Conservation (phyloP, 371 early-diverging fungal genomes). For the Apophysomyces variabilis region DNA sequence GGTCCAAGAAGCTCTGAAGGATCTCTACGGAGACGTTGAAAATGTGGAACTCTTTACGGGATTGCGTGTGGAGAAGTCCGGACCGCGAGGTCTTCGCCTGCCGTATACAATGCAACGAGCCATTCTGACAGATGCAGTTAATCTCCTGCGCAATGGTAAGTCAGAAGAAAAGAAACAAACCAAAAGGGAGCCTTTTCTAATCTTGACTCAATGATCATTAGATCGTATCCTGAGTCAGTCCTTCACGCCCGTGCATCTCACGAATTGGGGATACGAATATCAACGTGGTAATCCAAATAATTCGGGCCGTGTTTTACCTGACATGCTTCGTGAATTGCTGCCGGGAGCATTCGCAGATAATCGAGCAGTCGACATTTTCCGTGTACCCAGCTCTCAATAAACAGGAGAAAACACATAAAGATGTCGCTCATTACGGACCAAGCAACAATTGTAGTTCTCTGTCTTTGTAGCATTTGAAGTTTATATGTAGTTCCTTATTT, state of each 20-base stretch:
- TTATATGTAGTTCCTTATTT: too few species aligned
- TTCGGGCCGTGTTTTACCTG: slow-evolving; percentile 22
- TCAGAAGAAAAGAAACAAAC: background rate
- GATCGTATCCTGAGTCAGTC: slow-evolving; percentile 33
- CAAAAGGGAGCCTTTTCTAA: background rate
- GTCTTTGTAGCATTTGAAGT: too few species aligned
- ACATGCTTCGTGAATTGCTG: slow-evolving; percentile 16
- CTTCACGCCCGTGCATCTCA: slow-evolving; percentile 30
- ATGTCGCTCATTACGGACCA: too few species aligned
- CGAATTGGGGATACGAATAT: slow-evolving; percentile 35
- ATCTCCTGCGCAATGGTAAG: slow-evolving; percentile 55
- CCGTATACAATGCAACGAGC: slow-evolving; percentile 56
- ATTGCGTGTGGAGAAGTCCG: slow-evolving; percentile 47
- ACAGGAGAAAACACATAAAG: too few species aligned
- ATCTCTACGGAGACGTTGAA: slow-evolving; percentile 47
- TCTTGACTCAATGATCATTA: background rate
- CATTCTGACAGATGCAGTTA: slow-evolving; percentile 58
- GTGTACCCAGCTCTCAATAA: too few species aligned
- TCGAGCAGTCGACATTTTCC: background rate
- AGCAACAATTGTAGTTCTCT: too few species aligned
- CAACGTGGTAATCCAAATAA: slow-evolving; percentile 11
- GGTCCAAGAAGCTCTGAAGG: slow-evolving; percentile 45
- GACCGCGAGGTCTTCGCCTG: slow-evolving; percentile 42
- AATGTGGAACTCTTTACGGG: slow-evolving; percentile 58
- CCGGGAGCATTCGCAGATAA: slow-evolving; percentile 20